Conservation (phyloP, 768 basidiomycete genomes). For the Mycena rebaudengoi region DNA sequence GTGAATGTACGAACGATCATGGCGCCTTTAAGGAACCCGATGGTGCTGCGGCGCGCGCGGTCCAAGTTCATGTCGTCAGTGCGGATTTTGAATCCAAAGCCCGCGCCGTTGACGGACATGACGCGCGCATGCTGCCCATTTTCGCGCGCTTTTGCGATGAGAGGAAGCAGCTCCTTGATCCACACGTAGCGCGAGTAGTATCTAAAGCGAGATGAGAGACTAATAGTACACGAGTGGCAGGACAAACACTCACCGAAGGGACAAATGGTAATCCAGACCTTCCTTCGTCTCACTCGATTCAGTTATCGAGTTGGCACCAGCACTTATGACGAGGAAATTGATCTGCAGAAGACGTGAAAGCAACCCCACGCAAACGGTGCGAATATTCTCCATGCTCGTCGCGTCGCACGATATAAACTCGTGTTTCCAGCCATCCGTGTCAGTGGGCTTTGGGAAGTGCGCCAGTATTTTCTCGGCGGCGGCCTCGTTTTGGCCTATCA, state of each 20-base stretch:
- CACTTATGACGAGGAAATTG: conserved; percentile 43
- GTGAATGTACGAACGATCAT: no score
- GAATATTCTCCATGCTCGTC: conserved; percentile 18
- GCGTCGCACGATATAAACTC: conserved; percentile 38
- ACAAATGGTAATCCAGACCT: conserved; percentile 43
- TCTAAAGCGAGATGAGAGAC: conserved; percentile 16
- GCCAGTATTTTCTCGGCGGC: conserved; percentile 42
- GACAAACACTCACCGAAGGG: conserved; percentile 41
- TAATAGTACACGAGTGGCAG: conserved; percentile 38
- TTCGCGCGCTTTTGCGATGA: conserved; percentile 38
- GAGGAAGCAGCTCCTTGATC: conserved; percentile 41
- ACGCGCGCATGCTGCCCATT: conserved; percentile 25
- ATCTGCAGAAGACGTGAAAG: conserved; percentile 33
- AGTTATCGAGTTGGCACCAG: conserved; percentile 37
- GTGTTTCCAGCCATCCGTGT: conserved; percentile 21
- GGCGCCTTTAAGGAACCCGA: conserved; percentile 32
- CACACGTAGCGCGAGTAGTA: conserved; percentile 46
- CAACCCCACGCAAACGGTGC: not conserved
- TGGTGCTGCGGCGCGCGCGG: conserved; percentile 42
- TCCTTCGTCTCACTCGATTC: conserved; percentile 42
- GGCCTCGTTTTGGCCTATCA: conserved; percentile 44
- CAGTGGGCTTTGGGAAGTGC: conserved; percentile 33
- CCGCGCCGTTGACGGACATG: conserved; percentile 17
- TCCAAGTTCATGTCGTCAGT: conserved; percentile 38
- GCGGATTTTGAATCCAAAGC: conserved; percentile 25